A percentile compares a stretch with the other conserved stretches of the same genome.
Evolutionary conservation across 768 basidiomycete species (phyloP).

Genomic region (Mycena vulgaris): DNA sequence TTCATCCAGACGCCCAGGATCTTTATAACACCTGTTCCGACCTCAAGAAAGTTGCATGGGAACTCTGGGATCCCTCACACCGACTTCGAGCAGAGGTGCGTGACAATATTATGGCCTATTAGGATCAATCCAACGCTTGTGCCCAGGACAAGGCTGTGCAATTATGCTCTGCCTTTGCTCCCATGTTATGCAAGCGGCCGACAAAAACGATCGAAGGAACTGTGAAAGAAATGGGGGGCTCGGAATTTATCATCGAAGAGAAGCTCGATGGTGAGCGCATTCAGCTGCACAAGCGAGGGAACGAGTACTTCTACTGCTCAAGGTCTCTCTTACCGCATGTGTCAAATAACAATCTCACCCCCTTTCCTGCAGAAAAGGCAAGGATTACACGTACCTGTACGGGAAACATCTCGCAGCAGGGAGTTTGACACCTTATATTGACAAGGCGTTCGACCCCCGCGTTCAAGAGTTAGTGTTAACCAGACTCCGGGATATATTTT

Average conservation of each 20-base stretch:
- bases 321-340: constrained; percentile 62
- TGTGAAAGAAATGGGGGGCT: constrained; percentile 85
- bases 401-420: constrained; percentile 88
- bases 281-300: constrained; percentile 93
- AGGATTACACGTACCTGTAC: constrained; percentile 93
- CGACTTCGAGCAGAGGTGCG: constrained; percentile 75
- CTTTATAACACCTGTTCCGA: constrained; percentile 98
- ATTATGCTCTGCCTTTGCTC: constrained; percentile 89
- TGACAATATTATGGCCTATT: not conserved
- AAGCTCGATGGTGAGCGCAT: constrained; percentile 98
- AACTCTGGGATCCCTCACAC: constrained; percentile 82
- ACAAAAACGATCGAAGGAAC: constrained; percentile 86
- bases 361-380: constrained; percentile 77
- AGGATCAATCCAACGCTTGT: not conserved
- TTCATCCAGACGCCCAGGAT: constrained; percentile 95
- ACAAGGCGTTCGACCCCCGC: constrained; percentile 78
- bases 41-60: constrained; percentile 93
- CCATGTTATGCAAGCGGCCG: constrained; percentile 95
- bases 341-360: constrained; percentile 14
- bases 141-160: constrained; percentile 86
- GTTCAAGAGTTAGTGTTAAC: constrained; percentile 80
- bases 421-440: constrained; percentile 91
- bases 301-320: constrained; percentile 94
- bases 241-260: constrained; percentile 93
- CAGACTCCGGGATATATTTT: not conserved